Evolutionary conservation across 2,329 filamentous ascomycete genomes (phyloP), one percentile per base, ranked within the genome.

Genomic region (Aplosporella prunicola): DNA sequence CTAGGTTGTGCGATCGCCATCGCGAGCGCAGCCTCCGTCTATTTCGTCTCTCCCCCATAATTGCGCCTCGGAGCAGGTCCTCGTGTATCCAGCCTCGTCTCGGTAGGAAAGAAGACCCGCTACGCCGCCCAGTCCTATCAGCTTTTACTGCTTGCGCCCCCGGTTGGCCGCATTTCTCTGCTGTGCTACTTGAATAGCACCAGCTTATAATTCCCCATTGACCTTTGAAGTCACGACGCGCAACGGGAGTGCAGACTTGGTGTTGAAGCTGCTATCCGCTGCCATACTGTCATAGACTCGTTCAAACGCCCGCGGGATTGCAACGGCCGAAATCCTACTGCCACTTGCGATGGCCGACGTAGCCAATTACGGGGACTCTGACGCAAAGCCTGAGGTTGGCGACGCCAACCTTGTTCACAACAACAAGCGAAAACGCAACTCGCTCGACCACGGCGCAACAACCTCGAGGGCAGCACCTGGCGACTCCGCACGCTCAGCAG

Each of bases 391-490:
- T 16, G 48, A 46, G 9, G 44, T 59, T 43, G 49, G 52, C 35
- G 39, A 50, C 9, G 41, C 49, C 11, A 51, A 55, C 37, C 51
- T 51, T 11, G 17, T 36, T 16, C 31, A 32, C 29, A 40, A 36
- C 34, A 62, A 60, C 47, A 68, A 68, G 51, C 57, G 65, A 36
- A 68, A 68, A 55, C 63, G 65, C 40, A 63, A 65, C 33, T 53
- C 61, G 20, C 58, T 62, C 41, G 65, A 68, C 35, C 53, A 62
- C 54, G 57, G 61, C 48, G 44, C 52, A 41, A 50, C 44, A 44
- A 45, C 50, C 20, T 32, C 51, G 23, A 51, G 64, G 34, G 49
- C 61, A 18, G 57, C 58, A 13, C 58, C 58, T 20, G 29, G 39
- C 31, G 39, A 46, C 20, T 32, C 36, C 17, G 10, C 47, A 22